Evolutionary conservation across 169 alveolate species (phyloP), one percentile per base, ranked within the genome.

Genomic region (Plasmodium reichenowi): DNA sequence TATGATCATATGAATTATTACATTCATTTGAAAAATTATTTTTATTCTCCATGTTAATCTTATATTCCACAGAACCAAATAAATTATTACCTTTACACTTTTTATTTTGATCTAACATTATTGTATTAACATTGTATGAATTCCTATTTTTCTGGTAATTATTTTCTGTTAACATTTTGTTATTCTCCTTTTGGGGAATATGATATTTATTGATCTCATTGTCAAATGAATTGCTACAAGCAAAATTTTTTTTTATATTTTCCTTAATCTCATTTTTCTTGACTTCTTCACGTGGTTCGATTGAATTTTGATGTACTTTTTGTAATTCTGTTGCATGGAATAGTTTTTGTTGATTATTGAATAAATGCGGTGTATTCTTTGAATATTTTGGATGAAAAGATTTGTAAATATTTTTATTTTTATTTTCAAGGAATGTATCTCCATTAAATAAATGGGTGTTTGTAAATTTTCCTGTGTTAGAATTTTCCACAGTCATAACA

Each of bases 251-350:
- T 52, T 60, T 74, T 20, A 74, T 50, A 50, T 50, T 74, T 43
- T 74, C 88, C 74, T 60, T 74, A 9, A 45, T 72, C 10, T 66
- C 63, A 50, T 45, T 43, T 43, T 60, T 74, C 29, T 58, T 73
- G 1, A 38, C 47, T 38, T 38, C 47, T 38, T 38, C 47, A 38
- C 10, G 4, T 38, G 47, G 47, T 38, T 38, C 47, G 1, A 38
- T 38, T 5, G 47, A 38, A 38, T 38, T 38, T 52, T 47, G 71
- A 48, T 73, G 87, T 29, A 60, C 66, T 48, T 74, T 72, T 15
- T 58, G 88, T 17, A n/a, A 7, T 17, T 62, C 15, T 12, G 71
- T 22, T 24, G 17, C 7, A 17, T 54, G 62, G 6, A n/a, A 17
- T n/a, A 10, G 62, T n/a, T 54, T n/a, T 54, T 54, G 62, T 54